A percentile compares a stretch with the other conserved stretches of the same genome.
Conservation (phyloP, 108 stramenopile species). For the Poteriospumella lacustris region DNA sequence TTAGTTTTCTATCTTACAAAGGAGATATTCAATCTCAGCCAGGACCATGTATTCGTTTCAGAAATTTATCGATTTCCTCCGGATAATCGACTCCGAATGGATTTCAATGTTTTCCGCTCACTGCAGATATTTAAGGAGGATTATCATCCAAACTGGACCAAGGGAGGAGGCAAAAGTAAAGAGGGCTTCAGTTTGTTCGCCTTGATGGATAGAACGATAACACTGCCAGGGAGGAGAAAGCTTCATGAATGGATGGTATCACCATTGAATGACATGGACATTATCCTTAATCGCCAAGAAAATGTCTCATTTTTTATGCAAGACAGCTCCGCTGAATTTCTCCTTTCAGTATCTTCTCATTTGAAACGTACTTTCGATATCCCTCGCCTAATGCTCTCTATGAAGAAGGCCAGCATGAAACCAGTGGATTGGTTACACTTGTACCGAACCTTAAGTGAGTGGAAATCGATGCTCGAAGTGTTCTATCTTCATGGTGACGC, state of each 20-base stretch:
- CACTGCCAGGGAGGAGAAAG: slow-evolving; percentile 67
- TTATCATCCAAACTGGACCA: slow-evolving; percentile 15
- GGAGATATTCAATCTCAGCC: not conserved
- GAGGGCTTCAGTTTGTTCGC: slow-evolving; percentile 86
- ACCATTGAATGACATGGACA: slow-evolving; percentile 58
- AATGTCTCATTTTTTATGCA: slow-evolving; percentile 39
- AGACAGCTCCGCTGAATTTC: slow-evolving; percentile 47
- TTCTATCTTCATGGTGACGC: not conserved
- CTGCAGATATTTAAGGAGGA: slow-evolving; percentile 26
- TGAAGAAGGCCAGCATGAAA: slow-evolving; percentile 62
- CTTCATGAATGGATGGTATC: slow-evolving; percentile 82
- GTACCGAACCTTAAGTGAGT: too few species aligned
- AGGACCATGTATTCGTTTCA: not conserved
- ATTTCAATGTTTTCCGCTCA: not conserved
- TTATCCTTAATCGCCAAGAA: slow-evolving; percentile 65
- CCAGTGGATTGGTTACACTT: slow-evolving; percentile 68
- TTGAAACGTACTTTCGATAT: slow-evolving; percentile 65
- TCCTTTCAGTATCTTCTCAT: slow-evolving; percentile 49
- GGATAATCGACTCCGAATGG: not conserved
- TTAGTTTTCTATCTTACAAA: not conserved
- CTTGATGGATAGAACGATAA: slow-evolving; percentile 73
- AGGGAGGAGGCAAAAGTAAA: slow-evolving; percentile 58
- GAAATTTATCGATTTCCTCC: not conserved
- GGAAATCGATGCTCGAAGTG: not conserved
- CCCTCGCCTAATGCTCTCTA: slow-evolving; percentile 67